Conservation (phyloP, 2,329 filamentous ascomycete genomes). For the Alternaria brassicicola region DNA sequence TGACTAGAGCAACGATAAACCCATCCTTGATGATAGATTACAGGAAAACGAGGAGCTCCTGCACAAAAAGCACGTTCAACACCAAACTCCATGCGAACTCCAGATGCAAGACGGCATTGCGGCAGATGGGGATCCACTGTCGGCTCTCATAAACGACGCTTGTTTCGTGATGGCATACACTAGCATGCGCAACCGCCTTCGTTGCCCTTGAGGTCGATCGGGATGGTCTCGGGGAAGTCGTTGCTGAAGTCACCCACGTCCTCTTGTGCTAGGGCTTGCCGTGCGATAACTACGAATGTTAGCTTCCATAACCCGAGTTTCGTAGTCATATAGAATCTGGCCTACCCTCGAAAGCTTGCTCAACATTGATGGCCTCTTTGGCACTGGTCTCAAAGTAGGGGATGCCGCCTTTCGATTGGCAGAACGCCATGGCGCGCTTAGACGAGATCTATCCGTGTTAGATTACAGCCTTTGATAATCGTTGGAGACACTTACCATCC, state of each 20-base stretch:
- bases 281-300: constrained; percentile 76
- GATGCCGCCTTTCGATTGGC: constrained; percentile 95
- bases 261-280: constrained; percentile 93
- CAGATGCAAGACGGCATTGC: constrained; percentile 16
- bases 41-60: constrained; percentile 20
- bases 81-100: constrained; percentile 40
- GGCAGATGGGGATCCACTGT: constrained; percentile 2
- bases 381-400: constrained; percentile 99
- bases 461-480: not conserved
- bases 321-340: not conserved
- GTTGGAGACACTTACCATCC: constrained; percentile 66
- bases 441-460: constrained; percentile 72
- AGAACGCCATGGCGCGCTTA: constrained; percentile 96
- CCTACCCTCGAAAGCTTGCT: constrained; percentile 75
- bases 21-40: constrained; percentile 16
- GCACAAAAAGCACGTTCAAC: constrained; percentile 28
- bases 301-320: not conserved
- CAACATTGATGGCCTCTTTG: constrained; percentile 98
- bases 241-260: constrained; percentile 97
- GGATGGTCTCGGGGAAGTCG: constrained; percentile 97
- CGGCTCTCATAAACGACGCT: constrained; percentile 10
- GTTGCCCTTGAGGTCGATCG: constrained; percentile 95
- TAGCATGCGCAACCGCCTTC: constrained; percentile 92
- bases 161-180: constrained; percentile 12
- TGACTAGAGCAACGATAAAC: constrained; percentile 12